A percentile compares a stretch with the other conserved stretches of the same genome.
Conservation (phyloP, 768 basidiomycete genomes). For the Boletus insuetus region DNA sequence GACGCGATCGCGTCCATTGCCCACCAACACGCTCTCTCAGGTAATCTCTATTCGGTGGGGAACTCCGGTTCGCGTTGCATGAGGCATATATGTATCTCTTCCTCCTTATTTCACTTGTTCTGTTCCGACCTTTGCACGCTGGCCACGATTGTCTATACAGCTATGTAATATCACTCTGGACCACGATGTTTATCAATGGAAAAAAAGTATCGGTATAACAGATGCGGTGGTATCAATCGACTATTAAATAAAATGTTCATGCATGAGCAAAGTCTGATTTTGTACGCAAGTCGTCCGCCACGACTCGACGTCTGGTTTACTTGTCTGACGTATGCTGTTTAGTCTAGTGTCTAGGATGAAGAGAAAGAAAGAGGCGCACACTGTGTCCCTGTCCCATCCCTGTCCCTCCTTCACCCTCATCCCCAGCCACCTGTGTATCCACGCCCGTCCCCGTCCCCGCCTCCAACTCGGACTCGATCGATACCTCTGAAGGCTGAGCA, state of each 20-base stretch:
- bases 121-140: constrained; percentile 1
- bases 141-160: constrained; percentile 17
- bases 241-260: neutral
- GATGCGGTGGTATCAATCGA: neutral
- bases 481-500: constrained; percentile 15
- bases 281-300: constrained; percentile 15
- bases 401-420: no score
- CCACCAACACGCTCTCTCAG: neutral
- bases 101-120: no score
- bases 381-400: neutral
- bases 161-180: constrained; percentile 26
- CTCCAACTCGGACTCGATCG: no score
- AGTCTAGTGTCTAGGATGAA: no score
- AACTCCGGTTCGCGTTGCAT: neutral
- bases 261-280: neutral
- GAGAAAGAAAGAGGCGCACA: no score
- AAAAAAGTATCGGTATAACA: constrained; percentile 10
- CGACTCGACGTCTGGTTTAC: constrained; percentile 10
- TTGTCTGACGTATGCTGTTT: no score
- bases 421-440: no score
- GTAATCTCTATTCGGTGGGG: neutral
- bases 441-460: no score
- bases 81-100: neutral
- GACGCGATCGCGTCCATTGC: neutral
- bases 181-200: neutral